Evolutionary conservation across 352 stramenopile genomes (phyloP).

Genomic region (Pythium phragmitis): DNA sequence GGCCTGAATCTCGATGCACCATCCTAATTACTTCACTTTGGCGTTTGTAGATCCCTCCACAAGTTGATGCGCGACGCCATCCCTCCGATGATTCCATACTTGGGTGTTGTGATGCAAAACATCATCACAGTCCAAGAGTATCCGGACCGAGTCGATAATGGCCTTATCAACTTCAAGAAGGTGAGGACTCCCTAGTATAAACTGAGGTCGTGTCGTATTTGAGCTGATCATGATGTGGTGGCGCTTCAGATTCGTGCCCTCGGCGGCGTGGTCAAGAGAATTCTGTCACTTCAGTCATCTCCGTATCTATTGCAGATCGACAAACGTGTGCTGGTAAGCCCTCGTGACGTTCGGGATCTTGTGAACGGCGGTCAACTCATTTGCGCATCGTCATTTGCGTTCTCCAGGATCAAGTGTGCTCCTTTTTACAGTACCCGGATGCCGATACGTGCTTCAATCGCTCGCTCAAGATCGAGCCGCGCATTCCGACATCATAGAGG

Average conservation of each 20-base stretch:
- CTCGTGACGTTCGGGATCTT: neutral
- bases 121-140: conserved; percentile 83
- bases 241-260: conserved; percentile 61
- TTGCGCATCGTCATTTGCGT: neutral
- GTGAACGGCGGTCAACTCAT: neutral
- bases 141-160: conserved; percentile 68
- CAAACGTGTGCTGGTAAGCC: conserved; percentile 76
- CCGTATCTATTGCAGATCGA: conserved; percentile 79
- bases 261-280: conserved; percentile 49
- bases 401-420: conserved; percentile 72
- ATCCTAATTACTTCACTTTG: conserved; percentile 3
- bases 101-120: conserved; percentile 86
- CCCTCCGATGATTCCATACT: conserved; percentile 77
- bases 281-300: conserved; percentile 68
- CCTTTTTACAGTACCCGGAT: conserved; percentile 56
- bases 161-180: conserved; percentile 89
- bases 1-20: neutral
- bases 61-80: conserved; percentile 75
- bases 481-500: conserved; percentile 47
- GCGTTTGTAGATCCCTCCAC: conserved; percentile 47
- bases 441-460: conserved; percentile 76
- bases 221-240: neutral
- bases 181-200: conserved; percentile 17
- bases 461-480: conserved; percentile 81
- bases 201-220: neutral